Evolutionary conservation across 2,329 filamentous ascomycete species (phyloP), one percentile per base, ranked within the genome.

Genomic region (Dothideomycetes sp.): DNA sequence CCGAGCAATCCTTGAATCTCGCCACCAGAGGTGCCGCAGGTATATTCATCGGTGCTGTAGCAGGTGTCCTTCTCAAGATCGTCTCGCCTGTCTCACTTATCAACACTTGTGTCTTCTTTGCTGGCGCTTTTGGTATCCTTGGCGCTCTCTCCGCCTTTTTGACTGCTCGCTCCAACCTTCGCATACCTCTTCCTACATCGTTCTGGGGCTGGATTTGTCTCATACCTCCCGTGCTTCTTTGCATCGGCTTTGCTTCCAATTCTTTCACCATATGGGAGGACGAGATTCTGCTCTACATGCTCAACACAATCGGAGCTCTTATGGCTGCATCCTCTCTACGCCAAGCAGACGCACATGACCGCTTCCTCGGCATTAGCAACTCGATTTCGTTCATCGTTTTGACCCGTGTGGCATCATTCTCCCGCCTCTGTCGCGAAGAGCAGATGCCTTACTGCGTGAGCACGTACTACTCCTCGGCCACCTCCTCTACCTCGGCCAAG

Each of bases 181-280:
- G 53, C 35, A 58, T 65, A 12, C 69, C 84, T 27, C 50, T 86
- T 8, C 88, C 87, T 0, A 75, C 63, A n/a, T 82, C 76, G 0
- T 64, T 88, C 39, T 98, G 89, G 88, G 82, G 86, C n/a, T 89
- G 84, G 79, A 66, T 94, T 43, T 80, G 85, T 4, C 67, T 85
- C 18, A 58, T 88, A 11, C 86, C 94, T 49, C 87, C 87, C 0
- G 59, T 87, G n/a, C 78, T 82, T 45, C 85, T 94, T 54, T 93
- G 87, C n/a, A 68, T 84, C 37, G 89, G 91, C 5, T 98, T 96
- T 58, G 89, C 89, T 0, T 91, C 91, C 3, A 98, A 98, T 62
- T 98, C 91, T 0, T 98, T 88, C 62, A 96, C 89, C 0, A 94
- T 98, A 49, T 98, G 91, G 88, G 91, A 98, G 64, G 91, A 98